Evolutionary conservation across 176 grass and related monocot species (phyloP), one percentile per base, ranked within the genome.

Genomic region (Hordeum marinum): DNA sequence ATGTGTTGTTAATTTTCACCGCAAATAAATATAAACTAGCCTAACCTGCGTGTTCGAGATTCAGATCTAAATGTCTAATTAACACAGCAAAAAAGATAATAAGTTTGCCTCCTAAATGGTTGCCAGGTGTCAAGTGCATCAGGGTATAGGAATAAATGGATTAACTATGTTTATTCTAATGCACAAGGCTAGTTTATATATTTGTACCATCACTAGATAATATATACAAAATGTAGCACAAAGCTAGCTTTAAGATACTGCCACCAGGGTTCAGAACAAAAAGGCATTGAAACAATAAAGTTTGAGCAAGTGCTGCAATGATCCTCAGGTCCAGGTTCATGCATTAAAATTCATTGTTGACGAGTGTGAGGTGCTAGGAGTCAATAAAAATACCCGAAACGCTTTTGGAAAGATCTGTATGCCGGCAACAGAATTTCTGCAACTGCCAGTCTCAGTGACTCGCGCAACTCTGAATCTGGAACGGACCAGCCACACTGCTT

Each of bases 341-440:
- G 23, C 14, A 55, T 60, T 2, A 55, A 34, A 34, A 32, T 70
- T 15, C 4, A n/a, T 5, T 75, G 4, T 75, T 83, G 45, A 72
- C 9, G 54, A 73, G 35, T 31, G 88, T n/a, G 8, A 60, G 10
- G 20, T 41, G 48, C 68, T 42, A 68, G 59, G 58, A 27, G n/a
- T 0, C 13, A 27, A 73, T 57, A 82, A 45, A 79, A 85, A 91
- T 99, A 99, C 96, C 93, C 93, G 32, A 96, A 99, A 40, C 91
- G 93, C 55, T 92, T 94, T 48, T 92, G 77, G 84, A 94, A 99
- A 36, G 93, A 96, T 84, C 96, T 90, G 81, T 99, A 99, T 1
- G 96, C 93, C 24, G 96, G 93, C 58, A 98, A 83, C 78, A 98
- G 84, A 81, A 98, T 86, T 89, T 94, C 96, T 31, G 96, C 96